These are phyloP conservation scores for Huntiella abstrusa DNA, from an alignment of 2,329 filamentous ascomycete genomes.

Conservation along the genomic window DNA sequence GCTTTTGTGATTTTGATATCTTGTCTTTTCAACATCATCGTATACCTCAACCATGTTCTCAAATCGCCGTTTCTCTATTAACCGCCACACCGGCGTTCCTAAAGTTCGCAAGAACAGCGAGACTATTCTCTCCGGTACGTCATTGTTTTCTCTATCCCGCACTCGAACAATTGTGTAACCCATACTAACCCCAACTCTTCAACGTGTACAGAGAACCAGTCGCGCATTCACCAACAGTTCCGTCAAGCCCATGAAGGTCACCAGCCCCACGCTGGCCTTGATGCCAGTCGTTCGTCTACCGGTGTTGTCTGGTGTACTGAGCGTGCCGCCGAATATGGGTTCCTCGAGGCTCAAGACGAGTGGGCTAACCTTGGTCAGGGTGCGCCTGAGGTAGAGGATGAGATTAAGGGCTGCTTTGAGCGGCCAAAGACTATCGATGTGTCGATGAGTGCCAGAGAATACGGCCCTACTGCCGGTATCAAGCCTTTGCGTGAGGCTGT, in stretches of 20 bases:
- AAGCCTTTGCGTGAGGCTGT: constrained; percentile 77
- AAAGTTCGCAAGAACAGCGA: constrained; percentile 19
- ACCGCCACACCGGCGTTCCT: constrained; percentile 44
- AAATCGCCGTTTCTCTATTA: constrained; percentile 45
- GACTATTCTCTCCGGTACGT: constrained; percentile 9
- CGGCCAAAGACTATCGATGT: constrained; percentile 65
- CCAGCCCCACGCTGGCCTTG: constrained; percentile 75
- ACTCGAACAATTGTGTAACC: neutral
- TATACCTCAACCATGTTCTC: constrained; percentile 25
- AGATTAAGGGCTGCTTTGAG: constrained; percentile 75
- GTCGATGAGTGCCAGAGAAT: constrained; percentile 63
- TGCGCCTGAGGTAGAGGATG: constrained; percentile 82
- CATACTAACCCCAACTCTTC: neutral
- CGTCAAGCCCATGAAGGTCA: constrained; percentile 80
- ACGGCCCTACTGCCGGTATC: constrained; percentile 87
- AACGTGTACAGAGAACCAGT: constrained; percentile 46
- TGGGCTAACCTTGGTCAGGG: constrained; percentile 95
- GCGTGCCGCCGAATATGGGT: constrained; percentile 76
- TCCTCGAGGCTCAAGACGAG: constrained; percentile 55
- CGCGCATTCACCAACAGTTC: constrained; percentile 76
- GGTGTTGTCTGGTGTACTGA: constrained; percentile 90
- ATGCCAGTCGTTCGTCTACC: constrained; percentile 71
- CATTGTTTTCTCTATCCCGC: neutral
- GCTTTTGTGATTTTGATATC: constrained; percentile 1
- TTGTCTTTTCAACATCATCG: neutral